phyloP scores from a whole-genome alignment of 176 grass and related monocot genomes.

The Tillandsia leiboldiana region DNA sequence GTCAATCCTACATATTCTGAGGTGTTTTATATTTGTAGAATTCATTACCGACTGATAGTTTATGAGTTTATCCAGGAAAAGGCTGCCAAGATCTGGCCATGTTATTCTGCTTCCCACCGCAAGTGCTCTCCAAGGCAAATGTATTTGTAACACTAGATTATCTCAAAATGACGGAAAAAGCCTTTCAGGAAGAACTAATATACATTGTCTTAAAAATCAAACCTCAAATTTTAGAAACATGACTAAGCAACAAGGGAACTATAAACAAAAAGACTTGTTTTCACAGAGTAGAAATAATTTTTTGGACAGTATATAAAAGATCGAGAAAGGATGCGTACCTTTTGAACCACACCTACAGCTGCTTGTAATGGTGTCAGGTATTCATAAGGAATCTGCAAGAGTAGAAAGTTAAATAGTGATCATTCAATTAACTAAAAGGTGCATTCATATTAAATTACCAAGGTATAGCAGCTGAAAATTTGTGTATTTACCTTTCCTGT shows the following conservation, averaged over 20 bases:
- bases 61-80: too few relatives aligned
- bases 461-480: conserved; percentile 6
- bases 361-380: conserved; percentile 95
- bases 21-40: neutral
- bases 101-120: too few relatives aligned
- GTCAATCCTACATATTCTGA: neutral
- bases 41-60: too few relatives aligned
- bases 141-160: too few relatives aligned
- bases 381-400: conserved; percentile 78
- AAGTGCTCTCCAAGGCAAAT: too few relatives aligned
- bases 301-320: neutral
- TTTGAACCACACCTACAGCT: conserved; percentile 99
- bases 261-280: too few relatives aligned
- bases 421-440: conserved; percentile 20
- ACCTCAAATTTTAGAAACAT: too few relatives aligned
- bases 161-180: too few relatives aligned
- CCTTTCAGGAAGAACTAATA: too few relatives aligned
- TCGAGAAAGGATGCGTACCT: conserved; percentile 39
- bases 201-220: too few relatives aligned
- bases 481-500: conserved; percentile 69
- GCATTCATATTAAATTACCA: conserved; percentile 13
- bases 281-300: neutral
- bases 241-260: too few relatives aligned
- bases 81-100: too few relatives aligned
- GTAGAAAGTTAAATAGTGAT: conserved; percentile 15